These are phyloP conservation scores for Didymella keratinophila DNA, from an alignment of 2,329 filamentous ascomycete species.

Conservation along the genomic window DNA sequence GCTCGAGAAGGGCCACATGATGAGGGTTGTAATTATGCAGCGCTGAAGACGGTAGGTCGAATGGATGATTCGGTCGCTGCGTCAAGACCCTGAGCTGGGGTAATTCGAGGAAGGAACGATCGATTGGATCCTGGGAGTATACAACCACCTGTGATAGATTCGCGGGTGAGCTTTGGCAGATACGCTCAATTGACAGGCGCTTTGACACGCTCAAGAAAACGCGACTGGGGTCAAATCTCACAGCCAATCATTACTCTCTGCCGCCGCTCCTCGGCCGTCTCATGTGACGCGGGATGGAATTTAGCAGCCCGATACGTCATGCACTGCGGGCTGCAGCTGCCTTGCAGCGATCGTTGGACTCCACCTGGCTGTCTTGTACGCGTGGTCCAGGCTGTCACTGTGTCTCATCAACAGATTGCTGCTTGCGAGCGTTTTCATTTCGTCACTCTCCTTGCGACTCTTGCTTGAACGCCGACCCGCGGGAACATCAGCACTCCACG, in stretches of 20 bases:
- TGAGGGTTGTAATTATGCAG: constrained; percentile 4
- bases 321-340: constrained; percentile 42
- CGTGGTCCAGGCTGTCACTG: constrained; percentile 25
- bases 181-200: constrained; percentile 6
- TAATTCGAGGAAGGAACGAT: not conserved
- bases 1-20: constrained; percentile 37
- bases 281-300: constrained; percentile 36
- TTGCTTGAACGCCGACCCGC: constrained; percentile 18
- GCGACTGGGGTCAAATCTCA: constrained; percentile 24
- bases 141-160: not conserved
- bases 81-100: not conserved
- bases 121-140: not conserved
- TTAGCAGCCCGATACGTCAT: constrained; percentile 45
- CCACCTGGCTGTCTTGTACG: constrained; percentile 34
- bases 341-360: constrained; percentile 43
- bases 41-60: too few species aligned
- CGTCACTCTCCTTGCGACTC: constrained; percentile 30
- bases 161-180: constrained; percentile 3
- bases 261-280: constrained; percentile 29
- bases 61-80: not conserved
- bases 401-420: constrained; percentile 27
- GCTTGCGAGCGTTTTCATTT: constrained; percentile 33
- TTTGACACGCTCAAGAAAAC: constrained; percentile 18
- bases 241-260: constrained; percentile 19
- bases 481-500: constrained; percentile 25